phyloP scores from a whole-genome alignment of 2,329 filamentous ascomycete genomes.

The Sclerotinia nivalis region DNA sequence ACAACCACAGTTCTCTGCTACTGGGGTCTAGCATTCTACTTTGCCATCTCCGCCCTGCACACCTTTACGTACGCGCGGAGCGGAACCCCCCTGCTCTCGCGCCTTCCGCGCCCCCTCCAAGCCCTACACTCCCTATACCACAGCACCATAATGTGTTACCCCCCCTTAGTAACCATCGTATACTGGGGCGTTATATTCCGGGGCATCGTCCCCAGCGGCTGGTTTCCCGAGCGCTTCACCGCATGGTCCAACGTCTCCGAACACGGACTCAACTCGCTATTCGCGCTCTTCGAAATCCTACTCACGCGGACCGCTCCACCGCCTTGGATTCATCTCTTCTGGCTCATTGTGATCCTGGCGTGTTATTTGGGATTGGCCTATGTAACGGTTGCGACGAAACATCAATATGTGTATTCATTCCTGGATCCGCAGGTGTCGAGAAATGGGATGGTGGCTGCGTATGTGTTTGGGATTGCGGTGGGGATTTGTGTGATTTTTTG shows the following conservation, averaged over 20 bases:
- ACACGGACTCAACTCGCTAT: constrained; percentile 72
- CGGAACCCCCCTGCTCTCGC: constrained; percentile 57
- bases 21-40: constrained; percentile 83
- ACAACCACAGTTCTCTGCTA: constrained; percentile 53
- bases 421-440: constrained; percentile 56
- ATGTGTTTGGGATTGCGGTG: constrained; percentile 37
- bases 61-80: constrained; percentile 65
- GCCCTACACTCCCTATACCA: constrained; percentile 66
- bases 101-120: constrained; percentile 62
- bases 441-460: constrained; percentile 31
- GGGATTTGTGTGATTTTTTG: constrained; percentile 36
- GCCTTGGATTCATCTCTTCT: constrained; percentile 65
- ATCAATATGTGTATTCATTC: constrained; percentile 77
- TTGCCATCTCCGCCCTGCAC: constrained; percentile 65
- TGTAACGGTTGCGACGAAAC: constrained; percentile 66
- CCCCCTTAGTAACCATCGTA: constrained; percentile 69
- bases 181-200: constrained; percentile 66
- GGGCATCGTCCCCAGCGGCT: constrained; percentile 41
- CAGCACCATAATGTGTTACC: constrained; percentile 61
- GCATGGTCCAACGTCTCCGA: constrained; percentile 69
- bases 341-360: constrained; percentile 68
- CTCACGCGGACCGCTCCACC: constrained; percentile 64
- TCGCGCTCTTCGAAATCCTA: constrained; percentile 74
- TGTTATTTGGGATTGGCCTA: constrained; percentile 75
- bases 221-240: constrained; percentile 50